Conservation (phyloP, 176 grass and related monocot species). For the Panicum miliaceum region DNA sequence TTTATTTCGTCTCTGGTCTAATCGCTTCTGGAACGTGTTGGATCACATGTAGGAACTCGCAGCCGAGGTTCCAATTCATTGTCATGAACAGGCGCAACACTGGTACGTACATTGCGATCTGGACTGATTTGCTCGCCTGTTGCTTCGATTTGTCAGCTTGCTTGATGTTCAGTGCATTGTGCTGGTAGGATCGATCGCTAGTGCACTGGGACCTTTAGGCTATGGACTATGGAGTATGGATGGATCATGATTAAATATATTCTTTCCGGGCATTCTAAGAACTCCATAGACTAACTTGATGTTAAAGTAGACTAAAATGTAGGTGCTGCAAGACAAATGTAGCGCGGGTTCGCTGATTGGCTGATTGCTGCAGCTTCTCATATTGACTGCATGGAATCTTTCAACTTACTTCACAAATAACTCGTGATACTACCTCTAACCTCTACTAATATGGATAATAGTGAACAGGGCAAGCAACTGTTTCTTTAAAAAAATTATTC, state of each 20-base stretch:
- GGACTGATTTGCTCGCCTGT: not conserved
- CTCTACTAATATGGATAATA: not conserved
- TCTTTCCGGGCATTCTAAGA: not conserved
- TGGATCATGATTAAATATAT: not conserved
- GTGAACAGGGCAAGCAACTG: not conserved
- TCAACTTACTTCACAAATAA: not conserved
- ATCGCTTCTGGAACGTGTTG: slow-evolving; percentile 25
- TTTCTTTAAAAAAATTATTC: not conserved
- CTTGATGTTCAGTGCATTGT: not conserved
- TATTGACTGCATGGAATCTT: not conserved
- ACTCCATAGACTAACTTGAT: not conserved
- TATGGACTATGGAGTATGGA: not conserved
- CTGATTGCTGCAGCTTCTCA: not conserved
- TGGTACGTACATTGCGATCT: slow-evolving; percentile 48
- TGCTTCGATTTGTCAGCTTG: not conserved
- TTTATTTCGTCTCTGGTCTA: slow-evolving; percentile 11
- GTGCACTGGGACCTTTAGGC: not conserved
- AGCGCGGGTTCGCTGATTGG: not conserved
- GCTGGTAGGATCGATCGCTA: not conserved
- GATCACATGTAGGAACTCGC: slow-evolving; percentile 60
- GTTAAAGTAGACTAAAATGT: not conserved
- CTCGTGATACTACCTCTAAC: not conserved
- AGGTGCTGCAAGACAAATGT: not conserved
- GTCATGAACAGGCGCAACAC: slow-evolving; percentile 89
- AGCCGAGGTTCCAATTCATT: slow-evolving; percentile 86